Percentiles rank a stretch among this genome's conserved stretches.
Conservation (phyloP, 495 filamentous ascomycete species). For the Penicillium bovifimosum region DNA sequence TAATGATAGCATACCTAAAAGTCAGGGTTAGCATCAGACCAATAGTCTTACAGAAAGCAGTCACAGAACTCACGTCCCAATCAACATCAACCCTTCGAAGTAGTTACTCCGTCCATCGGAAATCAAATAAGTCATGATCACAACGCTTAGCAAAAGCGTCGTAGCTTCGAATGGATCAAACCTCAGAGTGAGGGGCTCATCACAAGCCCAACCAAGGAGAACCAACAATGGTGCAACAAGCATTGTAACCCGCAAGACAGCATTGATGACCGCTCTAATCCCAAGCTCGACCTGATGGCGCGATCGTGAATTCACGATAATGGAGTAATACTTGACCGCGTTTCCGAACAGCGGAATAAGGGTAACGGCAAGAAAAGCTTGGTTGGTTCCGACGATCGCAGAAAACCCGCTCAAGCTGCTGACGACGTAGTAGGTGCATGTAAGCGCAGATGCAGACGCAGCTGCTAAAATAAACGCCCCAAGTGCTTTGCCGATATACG, state of each 20-base stretch:
- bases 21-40: neutral
- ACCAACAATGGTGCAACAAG: constrained; percentile 35
- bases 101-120: constrained; percentile 70
- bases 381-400: constrained; percentile 10
- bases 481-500: neutral
- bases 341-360: constrained; percentile 27
- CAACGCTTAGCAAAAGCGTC: constrained; percentile 28
- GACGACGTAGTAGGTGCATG: constrained; percentile 24
- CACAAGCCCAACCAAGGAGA: constrained; percentile 33
- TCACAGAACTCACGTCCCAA: constrained; percentile 20
- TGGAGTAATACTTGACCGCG: constrained; percentile 16
- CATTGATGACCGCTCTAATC: constrained; percentile 23
- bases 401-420: constrained; percentile 18
- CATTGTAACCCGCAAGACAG: constrained; percentile 24
- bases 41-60: neutral
- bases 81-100: constrained; percentile 23
- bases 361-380: constrained; percentile 20
- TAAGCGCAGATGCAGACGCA: constrained; percentile 11
- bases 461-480: constrained; percentile 5
- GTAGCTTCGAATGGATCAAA: constrained; percentile 35
- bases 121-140: constrained; percentile 39
- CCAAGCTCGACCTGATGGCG: constrained; percentile 21
- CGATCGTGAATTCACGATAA: constrained; percentile 11
- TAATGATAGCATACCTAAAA: constrained; percentile 13
- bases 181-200: constrained; percentile 25